Conservation (phyloP, 1,139 yeast species). For the Saccharomycopsis crataegensis region DNA sequence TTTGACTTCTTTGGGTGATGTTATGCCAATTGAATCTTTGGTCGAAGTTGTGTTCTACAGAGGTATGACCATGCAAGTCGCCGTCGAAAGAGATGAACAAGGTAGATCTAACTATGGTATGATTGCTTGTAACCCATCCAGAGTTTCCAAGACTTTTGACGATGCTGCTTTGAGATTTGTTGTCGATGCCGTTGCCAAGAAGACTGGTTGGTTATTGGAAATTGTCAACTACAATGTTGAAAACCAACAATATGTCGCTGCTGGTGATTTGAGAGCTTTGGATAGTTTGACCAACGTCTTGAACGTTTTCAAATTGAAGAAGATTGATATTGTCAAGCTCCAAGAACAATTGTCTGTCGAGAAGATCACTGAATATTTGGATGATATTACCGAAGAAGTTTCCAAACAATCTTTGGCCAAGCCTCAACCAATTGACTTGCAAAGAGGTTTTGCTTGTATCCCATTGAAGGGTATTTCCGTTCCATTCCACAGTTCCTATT, state of each 20-base stretch:
- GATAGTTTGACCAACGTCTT: constrained; percentile 90
- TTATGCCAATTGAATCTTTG: constrained; percentile 95
- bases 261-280: constrained; percentile 94
- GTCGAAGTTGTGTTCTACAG: constrained; percentile 98
- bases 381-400: constrained; percentile 82
- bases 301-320: constrained; percentile 87
- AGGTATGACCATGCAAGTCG: constrained; percentile 99
- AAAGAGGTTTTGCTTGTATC: constrained; percentile 96
- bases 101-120: constrained; percentile 99
- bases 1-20: constrained; percentile 92
- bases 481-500: constrained; percentile 97
- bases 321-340: constrained; percentile 85
- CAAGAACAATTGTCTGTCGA: constrained; percentile 78
- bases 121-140: constrained; percentile 97
- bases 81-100: constrained; percentile 89
- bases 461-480: constrained; percentile 98
- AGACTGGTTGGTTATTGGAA: constrained; percentile 91
- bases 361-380: constrained; percentile 78
- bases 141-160: constrained; percentile 80
- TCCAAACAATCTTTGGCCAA: constrained; percentile 73
- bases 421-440: constrained; percentile 93
- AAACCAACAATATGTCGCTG: constrained; percentile 96
- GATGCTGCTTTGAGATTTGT: constrained; percentile 94
- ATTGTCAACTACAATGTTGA: constrained; percentile 98
- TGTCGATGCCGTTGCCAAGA: constrained; percentile 76